Base-by-base conservation (phyloP, 345 rosid genomes). In the Corchorus capsularis region DNA sequence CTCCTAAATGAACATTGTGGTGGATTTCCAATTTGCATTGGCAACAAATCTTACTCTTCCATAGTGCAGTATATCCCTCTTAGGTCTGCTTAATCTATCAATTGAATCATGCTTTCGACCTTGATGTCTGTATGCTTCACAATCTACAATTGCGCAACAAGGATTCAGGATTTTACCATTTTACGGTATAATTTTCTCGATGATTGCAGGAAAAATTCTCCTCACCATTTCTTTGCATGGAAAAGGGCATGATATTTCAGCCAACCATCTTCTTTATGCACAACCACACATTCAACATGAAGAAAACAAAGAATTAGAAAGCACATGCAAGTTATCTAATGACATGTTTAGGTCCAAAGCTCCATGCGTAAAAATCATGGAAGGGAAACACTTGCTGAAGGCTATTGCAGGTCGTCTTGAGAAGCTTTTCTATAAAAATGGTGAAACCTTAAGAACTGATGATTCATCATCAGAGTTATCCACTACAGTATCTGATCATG, bases 131-230 rank as follows among this genome's bases (percentile, higher is more conserved):
- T 54, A 54, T 67, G 54, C 55, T 46, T 46, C 37, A 22, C 53
- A 46, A 12, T 47, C 39, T 46, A 5, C 22, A 39, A 0, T 14
- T 13, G 14, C 35, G 54, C 35, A 46, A 52, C n/a, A 67, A 66
- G 71, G 55, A 27, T 47, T 69, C 0, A 13, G 35, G 43, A 49
- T 34, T 50, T 47, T 6, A 47, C 50, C 41, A 50, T 9, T 69
- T 50, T 34, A 69, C 27, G 8, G 59, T 69, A 17, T 69, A 5
- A 9, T 67, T 50, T 34, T 69, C 22, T 5, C 22, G 5, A 39
- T 74, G n/a, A 56, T 27, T 79, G 78, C 90, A 93, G 99, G 98
- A 55, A 91, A 87, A 82, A 88, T 93, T 70, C 94, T 93, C 64
- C 87, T 95, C 13, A 73, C 86, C 14, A 43, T 90, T 45, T 91